phyloP scores from a whole-genome alignment of 2,329 filamentous ascomycete species.

The Emergomyces africanus region DNA sequence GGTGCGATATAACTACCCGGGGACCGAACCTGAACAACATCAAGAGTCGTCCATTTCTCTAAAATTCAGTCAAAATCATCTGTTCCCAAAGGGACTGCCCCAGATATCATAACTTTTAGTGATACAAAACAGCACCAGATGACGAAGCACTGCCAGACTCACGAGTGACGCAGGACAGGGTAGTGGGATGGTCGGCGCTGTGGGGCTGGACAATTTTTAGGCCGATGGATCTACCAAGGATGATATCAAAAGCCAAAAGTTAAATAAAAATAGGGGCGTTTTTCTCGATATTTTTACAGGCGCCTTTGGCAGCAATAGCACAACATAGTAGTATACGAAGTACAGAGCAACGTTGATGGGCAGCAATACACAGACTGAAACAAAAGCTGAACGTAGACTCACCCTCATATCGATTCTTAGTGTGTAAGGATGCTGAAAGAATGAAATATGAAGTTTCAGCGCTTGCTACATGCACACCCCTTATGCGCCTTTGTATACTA shows the following conservation, averaged over 20 bases:
- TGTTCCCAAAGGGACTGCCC: not conserved
- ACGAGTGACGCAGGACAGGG: not conserved
- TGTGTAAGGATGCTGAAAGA: too few species aligned
- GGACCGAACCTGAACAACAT: not conserved
- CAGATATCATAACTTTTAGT: not conserved
- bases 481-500: not conserved
- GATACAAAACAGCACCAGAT: not conserved
- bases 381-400: too few species aligned
- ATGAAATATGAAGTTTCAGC: not conserved
- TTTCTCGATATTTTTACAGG: not conserved
- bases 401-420: too few species aligned
- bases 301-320: not conserved
- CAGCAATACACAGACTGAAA: not conserved
- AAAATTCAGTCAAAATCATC: too few species aligned
- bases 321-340: too few species aligned
- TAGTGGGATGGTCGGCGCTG: not conserved
- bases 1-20: not conserved
- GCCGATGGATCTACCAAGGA: not conserved
- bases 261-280: not conserved
- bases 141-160: not conserved
- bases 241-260: not conserved
- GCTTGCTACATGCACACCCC: not conserved
- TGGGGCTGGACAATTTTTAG: not conserved
- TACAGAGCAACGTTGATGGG: not conserved
- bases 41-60: not conserved